Conservation (phyloP, 148 eudicot genomes). For the Nyssa sinensis region DNA sequence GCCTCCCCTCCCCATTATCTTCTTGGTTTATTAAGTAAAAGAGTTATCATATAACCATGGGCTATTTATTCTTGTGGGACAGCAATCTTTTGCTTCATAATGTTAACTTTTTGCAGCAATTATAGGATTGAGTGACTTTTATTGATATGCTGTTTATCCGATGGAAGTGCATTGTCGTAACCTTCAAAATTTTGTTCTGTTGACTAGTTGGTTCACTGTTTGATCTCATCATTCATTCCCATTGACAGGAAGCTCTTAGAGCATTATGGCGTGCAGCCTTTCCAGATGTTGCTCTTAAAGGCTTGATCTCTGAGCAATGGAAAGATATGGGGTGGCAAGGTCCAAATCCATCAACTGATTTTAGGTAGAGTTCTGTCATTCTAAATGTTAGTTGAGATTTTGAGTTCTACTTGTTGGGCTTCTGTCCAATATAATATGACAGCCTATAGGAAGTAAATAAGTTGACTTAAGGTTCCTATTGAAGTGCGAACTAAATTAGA, state of each 20-base stretch:
- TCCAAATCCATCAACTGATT: slow-evolving; percentile 88
- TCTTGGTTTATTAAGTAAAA: neutral
- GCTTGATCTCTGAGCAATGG: slow-evolving; percentile 90
- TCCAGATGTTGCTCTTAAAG: slow-evolving; percentile 59
- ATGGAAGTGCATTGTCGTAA: slow-evolving; percentile 10
- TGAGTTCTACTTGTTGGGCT: neutral
- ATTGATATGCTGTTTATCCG: neutral
- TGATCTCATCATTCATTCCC: slow-evolving; percentile 10
- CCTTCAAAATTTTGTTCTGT: neutral
- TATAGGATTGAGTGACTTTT: neutral
- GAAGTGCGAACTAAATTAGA: neutral
- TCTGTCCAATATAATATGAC: neutral
- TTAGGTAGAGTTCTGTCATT: slow-evolving; percentile 49
- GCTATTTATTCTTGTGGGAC: too few relatives aligned
- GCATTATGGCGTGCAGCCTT: slow-evolving; percentile 71
- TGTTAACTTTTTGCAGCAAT: neutral
- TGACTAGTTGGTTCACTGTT: neutral
- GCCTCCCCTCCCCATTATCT: neutral
- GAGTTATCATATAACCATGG: neutral
- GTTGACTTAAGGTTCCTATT: neutral
- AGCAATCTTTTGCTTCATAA: neutral
- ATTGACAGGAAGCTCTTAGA: slow-evolving; percentile 68
- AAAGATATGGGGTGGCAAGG: slow-evolving; percentile 99
- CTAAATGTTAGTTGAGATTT: neutral
- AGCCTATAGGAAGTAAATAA: neutral